These are phyloP conservation scores for Pleoardoris graminearum DNA, from an alignment of 2,329 filamentous ascomycete species.

Conservation along the genomic window DNA sequence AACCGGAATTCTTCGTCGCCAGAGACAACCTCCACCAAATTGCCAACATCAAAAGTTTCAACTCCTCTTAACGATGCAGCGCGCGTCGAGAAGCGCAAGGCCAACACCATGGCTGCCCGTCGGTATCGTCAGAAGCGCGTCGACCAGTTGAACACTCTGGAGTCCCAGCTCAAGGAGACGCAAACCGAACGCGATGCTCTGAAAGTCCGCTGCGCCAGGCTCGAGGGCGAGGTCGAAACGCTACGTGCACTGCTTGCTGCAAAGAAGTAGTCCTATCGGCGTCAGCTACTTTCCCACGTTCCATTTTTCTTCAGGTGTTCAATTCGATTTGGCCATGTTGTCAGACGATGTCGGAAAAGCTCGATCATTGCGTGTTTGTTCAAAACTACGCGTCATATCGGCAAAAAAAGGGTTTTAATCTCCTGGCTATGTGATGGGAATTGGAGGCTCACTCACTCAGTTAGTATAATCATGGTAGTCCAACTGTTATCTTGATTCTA, in stretches of 20 bases:
- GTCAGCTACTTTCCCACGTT: constrained; percentile 18
- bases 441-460: constrained; percentile 2
- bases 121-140: constrained; percentile 72
- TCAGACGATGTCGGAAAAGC: constrained; percentile 40
- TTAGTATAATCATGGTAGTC: neutral
- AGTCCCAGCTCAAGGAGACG: constrained; percentile 61
- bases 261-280: constrained; percentile 25
- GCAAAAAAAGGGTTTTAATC: constrained; percentile 36
- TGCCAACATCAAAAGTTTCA: constrained; percentile 27
- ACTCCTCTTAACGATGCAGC: constrained; percentile 27
- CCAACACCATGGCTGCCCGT: constrained; percentile 72
- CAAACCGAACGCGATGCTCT: constrained; percentile 66
- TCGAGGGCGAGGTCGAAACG: constrained; percentile 67
- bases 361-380: constrained; percentile 28
- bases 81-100: constrained; percentile 60
- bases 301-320: constrained; percentile 4
- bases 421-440: constrained; percentile 11
- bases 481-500: constrained; percentile 4
- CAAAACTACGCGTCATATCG: constrained; percentile 33
- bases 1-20: constrained; percentile 31
- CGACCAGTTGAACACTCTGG: constrained; percentile 66
- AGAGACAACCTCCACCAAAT: constrained; percentile 28
- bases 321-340: constrained; percentile 10
- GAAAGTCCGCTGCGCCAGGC: constrained; percentile 63
- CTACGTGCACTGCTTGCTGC: constrained; percentile 57